Base-by-base conservation (phyloP, 129 eudicot species). In the Flaveria ramosissima region DNA sequence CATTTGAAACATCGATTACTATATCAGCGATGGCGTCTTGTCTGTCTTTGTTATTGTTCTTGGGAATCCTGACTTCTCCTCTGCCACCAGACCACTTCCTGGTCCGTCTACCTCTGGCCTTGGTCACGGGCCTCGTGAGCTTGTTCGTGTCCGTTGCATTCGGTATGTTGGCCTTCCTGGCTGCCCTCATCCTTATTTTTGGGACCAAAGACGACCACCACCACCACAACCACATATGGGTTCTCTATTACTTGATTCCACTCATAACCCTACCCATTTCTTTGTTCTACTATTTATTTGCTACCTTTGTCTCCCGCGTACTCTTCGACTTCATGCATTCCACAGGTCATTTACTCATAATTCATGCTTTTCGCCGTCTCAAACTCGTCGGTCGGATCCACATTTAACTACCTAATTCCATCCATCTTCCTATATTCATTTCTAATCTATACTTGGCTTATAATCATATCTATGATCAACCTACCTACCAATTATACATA, bases 21-120 rank as follows among this genome's bases (percentile, higher is more conserved):
- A 2, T 61, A 4, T 13, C 68, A 6, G 12, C 12, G 19, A 15
- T 6, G 68, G 12, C 68, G 26, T 0, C 68, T 24, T 3, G 9
- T 61, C 2, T 61, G 17, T 61, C 68, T 14, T 24, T 61, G 41
- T 61, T 61, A 27, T 12, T 61, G 68, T 61, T 61, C 68, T 61
- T 26, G 42, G 1, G 19, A 26, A 24, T 26, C 17, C 41, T 61
- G 42, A 61, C 17, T 24, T 24, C 42, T 24, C 68, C 16, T 27
- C 0, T 12, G 3, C 15, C 42, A 0, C 3, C 27, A 61, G 7
- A 26, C 1, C 42, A 61, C 42, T 61, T 24, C 42, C 2, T 10
- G 3, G 0, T 61, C 41, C 17, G 19, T 27, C 15, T 26, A 14
- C 68, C 68, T 62, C 68, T 62, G 27, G 1, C 43, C 4, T 13